Percentiles rank a stretch among this genome's conserved stretches.
phyloP scores from a whole-genome alignment of 768 basidiomycete genomes.

The Astraeus odoratus region DNA sequence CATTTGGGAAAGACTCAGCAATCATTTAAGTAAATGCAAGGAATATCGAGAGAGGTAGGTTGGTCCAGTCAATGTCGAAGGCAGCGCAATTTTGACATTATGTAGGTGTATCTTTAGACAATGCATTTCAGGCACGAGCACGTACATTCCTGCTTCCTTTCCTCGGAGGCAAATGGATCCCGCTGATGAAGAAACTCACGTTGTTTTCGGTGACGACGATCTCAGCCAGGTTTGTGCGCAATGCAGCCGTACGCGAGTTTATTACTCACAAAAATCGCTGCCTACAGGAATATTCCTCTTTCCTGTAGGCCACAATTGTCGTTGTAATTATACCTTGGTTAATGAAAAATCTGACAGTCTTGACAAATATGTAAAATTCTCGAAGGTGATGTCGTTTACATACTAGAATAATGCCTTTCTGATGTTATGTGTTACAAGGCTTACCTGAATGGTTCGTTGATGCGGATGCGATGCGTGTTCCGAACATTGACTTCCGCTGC shows the following conservation, averaged over 20 bases:
- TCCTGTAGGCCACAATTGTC: constrained; percentile 42
- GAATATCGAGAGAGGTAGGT: constrained; percentile 44
- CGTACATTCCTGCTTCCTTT: constrained; percentile 40
- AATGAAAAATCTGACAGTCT: background rate
- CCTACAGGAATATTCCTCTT: constrained; percentile 41
- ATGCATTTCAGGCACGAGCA: constrained; percentile 27
- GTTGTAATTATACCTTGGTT: no score
- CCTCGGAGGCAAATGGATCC: constrained; percentile 27
- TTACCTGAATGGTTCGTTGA: constrained; percentile 2
- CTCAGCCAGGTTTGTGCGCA: constrained; percentile 34
- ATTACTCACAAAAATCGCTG: background rate
- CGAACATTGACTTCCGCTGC: background rate
- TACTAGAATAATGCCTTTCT: no score
- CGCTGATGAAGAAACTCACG: constrained; percentile 11
- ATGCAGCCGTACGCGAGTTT: no score
- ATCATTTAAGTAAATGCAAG: constrained; percentile 33
- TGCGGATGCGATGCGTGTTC: background rate
- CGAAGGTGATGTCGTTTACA: background rate
- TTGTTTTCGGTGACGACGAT: constrained; percentile 35
- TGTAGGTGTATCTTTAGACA: constrained; percentile 38
- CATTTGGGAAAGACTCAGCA: constrained; percentile 36
- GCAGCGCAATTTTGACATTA: background rate
- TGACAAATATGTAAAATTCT: constrained; percentile 7
- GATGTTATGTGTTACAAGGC: background rate
- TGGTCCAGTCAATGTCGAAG: background rate